These are phyloP conservation scores for Coemansia sp. DNA, from an alignment of 192 early-diverging fungal species.

Conservation along the genomic window DNA sequence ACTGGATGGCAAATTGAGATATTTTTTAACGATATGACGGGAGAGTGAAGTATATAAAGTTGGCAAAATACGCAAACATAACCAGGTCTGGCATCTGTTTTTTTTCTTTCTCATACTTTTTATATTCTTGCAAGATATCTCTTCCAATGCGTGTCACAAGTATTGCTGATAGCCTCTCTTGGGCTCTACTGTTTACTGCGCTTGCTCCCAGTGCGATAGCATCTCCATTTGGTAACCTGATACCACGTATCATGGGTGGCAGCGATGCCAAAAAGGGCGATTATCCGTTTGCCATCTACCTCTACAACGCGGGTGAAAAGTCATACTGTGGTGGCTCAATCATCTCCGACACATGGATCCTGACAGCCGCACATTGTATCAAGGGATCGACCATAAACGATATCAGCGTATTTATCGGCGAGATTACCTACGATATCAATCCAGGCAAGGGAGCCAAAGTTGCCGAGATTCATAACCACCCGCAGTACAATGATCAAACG, in stretches of 20 bases:
- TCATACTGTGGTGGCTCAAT: constrained; percentile 57
- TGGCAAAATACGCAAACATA: background rate
- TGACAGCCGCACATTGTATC: constrained; percentile 61
- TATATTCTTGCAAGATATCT: background rate
- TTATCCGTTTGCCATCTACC: constrained; percentile 54
- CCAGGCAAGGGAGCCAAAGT: constrained; percentile 30
- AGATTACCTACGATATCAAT: constrained; percentile 35
- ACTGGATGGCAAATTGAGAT: background rate
- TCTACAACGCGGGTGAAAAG: constrained; percentile 36
- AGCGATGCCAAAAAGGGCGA: constrained; percentile 26
- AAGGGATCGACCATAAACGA: constrained; percentile 26
- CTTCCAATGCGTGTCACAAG: background rate
- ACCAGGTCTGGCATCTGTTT: background rate
- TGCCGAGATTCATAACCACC: constrained; percentile 42
- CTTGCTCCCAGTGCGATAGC: background rate
- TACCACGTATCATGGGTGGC: constrained; percentile 57
- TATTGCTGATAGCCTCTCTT: background rate
- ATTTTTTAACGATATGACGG: background rate
- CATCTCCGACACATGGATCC: constrained; percentile 48
- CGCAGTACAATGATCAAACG: constrained; percentile 51
- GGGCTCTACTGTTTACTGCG: background rate
- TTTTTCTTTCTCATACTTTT: background rate
- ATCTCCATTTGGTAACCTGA: constrained; percentile 14
- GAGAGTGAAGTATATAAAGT: background rate
- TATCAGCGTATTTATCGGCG: constrained; percentile 40